phyloP scores from a whole-genome alignment of 495 filamentous ascomycete genomes.

The Neurospora discreta region DNA sequence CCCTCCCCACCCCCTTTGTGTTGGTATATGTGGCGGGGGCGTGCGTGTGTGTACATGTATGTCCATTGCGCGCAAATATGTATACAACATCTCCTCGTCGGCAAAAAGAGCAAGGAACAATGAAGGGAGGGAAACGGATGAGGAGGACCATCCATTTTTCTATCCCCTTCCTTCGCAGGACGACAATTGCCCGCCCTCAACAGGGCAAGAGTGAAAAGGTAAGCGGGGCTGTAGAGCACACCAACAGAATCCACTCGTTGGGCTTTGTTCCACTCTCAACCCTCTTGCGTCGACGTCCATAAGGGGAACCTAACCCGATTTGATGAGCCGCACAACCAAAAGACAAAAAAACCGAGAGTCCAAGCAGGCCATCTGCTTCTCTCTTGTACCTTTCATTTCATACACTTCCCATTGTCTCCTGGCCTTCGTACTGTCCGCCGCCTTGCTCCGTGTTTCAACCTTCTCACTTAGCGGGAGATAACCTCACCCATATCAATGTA shows the following conservation, averaged over 20 bases:
- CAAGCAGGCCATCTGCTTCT: not conserved
- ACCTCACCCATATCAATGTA: slow-evolving; percentile 88
- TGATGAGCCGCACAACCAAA: not conserved
- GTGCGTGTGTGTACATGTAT: not conserved
- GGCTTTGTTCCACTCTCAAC: not conserved
- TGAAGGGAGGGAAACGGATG: not conserved
- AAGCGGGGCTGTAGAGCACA: not conserved
- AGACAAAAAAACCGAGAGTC: not conserved
- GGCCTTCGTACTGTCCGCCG: not conserved
- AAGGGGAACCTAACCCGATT: not conserved
- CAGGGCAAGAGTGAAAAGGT: not conserved
- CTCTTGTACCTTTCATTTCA: not conserved
- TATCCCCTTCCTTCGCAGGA: not conserved
- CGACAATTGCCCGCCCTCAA: not conserved
- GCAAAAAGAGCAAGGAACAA: not conserved
- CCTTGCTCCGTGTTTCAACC: not conserved
- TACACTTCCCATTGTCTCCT: not conserved
- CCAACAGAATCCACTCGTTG: not conserved
- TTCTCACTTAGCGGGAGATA: slow-evolving; percentile 33
- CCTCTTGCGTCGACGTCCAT: not conserved
- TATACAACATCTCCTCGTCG: not conserved
- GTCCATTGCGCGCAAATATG: not conserved
- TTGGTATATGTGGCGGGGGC: not conserved
- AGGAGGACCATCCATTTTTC: not conserved
- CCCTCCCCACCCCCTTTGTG: not conserved